These are phyloP conservation scores for Talaromyces proteolyticus DNA, from an alignment of 495 filamentous ascomycete species.

Conservation along the genomic window DNA sequence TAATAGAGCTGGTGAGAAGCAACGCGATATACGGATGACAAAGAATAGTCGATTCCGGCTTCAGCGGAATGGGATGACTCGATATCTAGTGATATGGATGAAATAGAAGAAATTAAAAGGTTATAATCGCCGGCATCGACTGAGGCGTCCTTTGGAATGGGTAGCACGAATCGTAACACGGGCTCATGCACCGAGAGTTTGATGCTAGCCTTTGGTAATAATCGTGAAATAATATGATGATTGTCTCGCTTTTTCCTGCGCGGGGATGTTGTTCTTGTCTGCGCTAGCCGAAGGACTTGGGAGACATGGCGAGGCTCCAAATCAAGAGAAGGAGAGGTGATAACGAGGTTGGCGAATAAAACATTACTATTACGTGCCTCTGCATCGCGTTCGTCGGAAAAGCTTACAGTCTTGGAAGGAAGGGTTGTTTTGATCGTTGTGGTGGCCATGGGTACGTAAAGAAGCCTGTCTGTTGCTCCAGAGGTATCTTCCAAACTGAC, in stretches of 20 bases:
- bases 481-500: constrained; percentile 85
- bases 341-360: constrained; percentile 88
- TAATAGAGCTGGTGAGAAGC: constrained; percentile 93
- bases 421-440: constrained; percentile 92
- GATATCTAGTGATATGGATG: constrained; percentile 83
- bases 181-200: constrained; percentile 97
- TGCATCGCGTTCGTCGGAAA: constrained; percentile 64
- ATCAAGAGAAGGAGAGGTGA: constrained; percentile 93
- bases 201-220: constrained; percentile 90
- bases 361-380: constrained; percentile 94
- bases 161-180: constrained; percentile 81
- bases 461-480: constrained; percentile 75
- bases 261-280: constrained; percentile 45
- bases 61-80: constrained; percentile 90
- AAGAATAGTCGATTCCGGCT: constrained; percentile 78
- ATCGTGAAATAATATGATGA: constrained; percentile 76
- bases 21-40: constrained; percentile 75
- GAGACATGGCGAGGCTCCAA: constrained; percentile 92
- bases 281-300: constrained; percentile 69
- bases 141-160: constrained; percentile 58
- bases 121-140: constrained; percentile 67
- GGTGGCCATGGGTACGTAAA: constrained; percentile 97
- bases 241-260: constrained; percentile 38
- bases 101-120: constrained; percentile 88
- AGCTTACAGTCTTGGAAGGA: constrained; percentile 87